Base-by-base conservation (phyloP, 768 basidiomycete genomes). In the Thelephora ganbajun region DNA sequence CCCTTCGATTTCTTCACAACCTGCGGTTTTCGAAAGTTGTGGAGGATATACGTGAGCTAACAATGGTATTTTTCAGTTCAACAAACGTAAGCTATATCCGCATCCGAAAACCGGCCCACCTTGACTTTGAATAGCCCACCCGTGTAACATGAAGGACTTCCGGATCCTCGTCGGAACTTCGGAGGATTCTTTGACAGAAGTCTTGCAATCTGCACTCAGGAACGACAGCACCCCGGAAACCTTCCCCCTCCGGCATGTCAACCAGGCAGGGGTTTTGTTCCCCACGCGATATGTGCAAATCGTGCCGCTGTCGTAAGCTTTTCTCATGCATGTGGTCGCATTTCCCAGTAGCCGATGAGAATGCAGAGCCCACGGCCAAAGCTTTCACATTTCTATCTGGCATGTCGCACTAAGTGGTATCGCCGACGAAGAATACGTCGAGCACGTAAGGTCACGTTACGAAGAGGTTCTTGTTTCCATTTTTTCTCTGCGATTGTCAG, bases 131-230 rank as follows among this genome's bases (percentile, higher is more conserved):
- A n/a, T 50, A 88, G 85, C 73, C 16, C 85, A 88, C 61, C 83
- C 84, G 30, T 89, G 87, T 57, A 87, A 87, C 56, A 79, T 84
- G 79, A 85, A 84, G 57, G 83, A 87, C 48, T 83, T 89, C 67
- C 80, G 79, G 59, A 57, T 88, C 11, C 78, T 74, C 49, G 73
- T 79, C 16, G 87, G 85, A 5, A 63, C 72, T 35, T 69, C 72
- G 19, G 70, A 75, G 50, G 78, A 84, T 54, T 72, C 74, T 55
- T 73, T 89, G 74, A 74, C 68, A 2, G 77, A 87, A 57, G 74
- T 83, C 33, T 64, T 88, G 9, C 76, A 77, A 44, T 61, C 74
- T 0, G 65, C 68, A 2, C 71, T 88, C 48, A 79, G 78, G 61
- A 85, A 89, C 53, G 81, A 86, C 51, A 48, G 65, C 2, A 61